Percentiles rank a stretch among this genome's conserved stretches.
These are phyloP conservation scores for Lippia alba DNA, from an alignment of 305 asterid genomes.

Conservation along the genomic window DNA sequence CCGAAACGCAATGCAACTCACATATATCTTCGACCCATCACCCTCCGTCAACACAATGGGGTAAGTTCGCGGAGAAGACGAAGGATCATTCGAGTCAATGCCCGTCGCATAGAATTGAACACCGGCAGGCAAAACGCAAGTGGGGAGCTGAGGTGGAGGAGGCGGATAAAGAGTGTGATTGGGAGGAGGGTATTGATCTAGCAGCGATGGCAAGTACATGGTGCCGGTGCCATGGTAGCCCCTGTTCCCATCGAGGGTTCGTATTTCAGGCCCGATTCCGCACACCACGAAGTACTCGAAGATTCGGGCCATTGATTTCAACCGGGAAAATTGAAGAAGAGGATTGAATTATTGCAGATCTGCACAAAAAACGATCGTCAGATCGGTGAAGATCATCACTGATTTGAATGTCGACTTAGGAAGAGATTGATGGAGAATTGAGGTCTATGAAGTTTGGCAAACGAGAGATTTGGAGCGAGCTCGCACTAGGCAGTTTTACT, in stretches of 20 bases:
- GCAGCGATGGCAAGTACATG: slow-evolving; percentile 74
- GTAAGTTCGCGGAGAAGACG: slow-evolving; percentile 76
- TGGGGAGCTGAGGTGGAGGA: slow-evolving; percentile 96
- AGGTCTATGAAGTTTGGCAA: not conserved
- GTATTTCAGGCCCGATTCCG: slow-evolving; percentile 94
- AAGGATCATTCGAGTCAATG: slow-evolving; percentile 55
- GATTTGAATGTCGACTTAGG: not conserved
- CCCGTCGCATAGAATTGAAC: slow-evolving; percentile 77
- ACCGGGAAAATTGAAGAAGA: not conserved
- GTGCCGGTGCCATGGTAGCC: slow-evolving; percentile 79
- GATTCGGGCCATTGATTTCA: slow-evolving; percentile 62
- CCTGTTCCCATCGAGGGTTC: slow-evolving; percentile 76
- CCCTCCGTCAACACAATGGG: slow-evolving; percentile 98
- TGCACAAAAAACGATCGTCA: not conserved
- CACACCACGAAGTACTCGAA: slow-evolving; percentile 98
- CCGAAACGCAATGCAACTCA: slow-evolving; percentile 89
- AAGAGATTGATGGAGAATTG: not conserved
- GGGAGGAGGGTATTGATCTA: slow-evolving; percentile 87
- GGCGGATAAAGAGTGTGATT: slow-evolving; percentile 81
- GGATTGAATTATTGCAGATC: slow-evolving; percentile 19
- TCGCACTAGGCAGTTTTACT: not conserved
- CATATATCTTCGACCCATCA: slow-evolving; percentile 95
- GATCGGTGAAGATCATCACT: not conserved
- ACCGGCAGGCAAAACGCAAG: slow-evolving; percentile 96
- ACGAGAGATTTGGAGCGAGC: slow-evolving; percentile 2